These are phyloP conservation scores for Fusarium pseudonygamai DNA, from an alignment of 2,329 filamentous ascomycete species.

Conservation along the genomic window DNA sequence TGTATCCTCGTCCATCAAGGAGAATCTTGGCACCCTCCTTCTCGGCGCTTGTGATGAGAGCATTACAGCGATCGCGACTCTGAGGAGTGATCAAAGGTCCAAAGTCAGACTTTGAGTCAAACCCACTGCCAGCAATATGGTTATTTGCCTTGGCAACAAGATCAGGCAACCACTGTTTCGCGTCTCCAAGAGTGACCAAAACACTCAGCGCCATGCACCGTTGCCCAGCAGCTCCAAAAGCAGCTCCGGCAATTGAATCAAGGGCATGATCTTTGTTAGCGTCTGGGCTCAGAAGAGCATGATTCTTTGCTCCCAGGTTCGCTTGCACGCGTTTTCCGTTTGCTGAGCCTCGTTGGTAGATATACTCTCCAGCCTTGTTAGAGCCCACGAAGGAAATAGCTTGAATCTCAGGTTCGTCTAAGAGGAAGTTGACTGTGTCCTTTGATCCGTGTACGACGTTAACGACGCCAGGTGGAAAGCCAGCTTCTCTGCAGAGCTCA, in stretches of 20 bases:
- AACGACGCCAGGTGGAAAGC: conserved; percentile 78
- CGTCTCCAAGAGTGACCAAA: conserved; percentile 77
- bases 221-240: conserved; percentile 83
- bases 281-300: conserved; percentile 80
- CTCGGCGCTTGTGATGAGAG: conserved; percentile 76
- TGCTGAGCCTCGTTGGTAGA: conserved; percentile 75
- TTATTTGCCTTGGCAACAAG: conserved; percentile 76
- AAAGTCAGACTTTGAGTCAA: conserved; percentile 77
- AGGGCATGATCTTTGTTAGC: conserved; percentile 84
- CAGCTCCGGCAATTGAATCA: conserved; percentile 81
- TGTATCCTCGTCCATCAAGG: conserved; percentile 78
- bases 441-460: conserved; percentile 81
- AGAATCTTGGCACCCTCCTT: conserved; percentile 79
- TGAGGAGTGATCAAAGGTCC: conserved; percentile 80
- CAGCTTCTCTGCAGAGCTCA: conserved; percentile 77
- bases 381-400: conserved; percentile 82
- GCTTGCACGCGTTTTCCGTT: conserved; percentile 86
- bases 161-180: conserved; percentile 78
- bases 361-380: conserved; percentile 86
- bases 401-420: conserved; percentile 81
- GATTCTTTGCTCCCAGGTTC: conserved; percentile 85
- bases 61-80: conserved; percentile 77
- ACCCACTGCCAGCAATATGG: conserved; percentile 77
- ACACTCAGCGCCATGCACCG: conserved; percentile 84
- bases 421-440: conserved; percentile 80